Evolutionary conservation across 371 early-diverging fungal species (phyloP).

Genomic region (Apophysomyces ossiformis): DNA sequence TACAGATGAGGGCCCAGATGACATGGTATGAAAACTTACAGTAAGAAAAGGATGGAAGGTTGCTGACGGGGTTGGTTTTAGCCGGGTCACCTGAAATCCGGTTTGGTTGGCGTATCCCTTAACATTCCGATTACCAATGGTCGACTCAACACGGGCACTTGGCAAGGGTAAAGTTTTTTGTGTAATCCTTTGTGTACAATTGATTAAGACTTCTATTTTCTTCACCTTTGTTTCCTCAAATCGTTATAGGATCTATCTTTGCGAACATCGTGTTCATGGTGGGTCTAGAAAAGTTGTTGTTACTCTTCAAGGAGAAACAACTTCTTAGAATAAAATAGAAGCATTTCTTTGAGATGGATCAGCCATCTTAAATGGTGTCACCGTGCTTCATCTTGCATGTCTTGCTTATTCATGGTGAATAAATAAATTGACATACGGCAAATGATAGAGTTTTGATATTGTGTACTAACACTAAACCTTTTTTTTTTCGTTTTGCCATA

Average conservation of each 20-base stretch:
- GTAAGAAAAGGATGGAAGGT: constrained; percentile 1
- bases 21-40: constrained; percentile 43
- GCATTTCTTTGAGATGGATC: too few relatives aligned
- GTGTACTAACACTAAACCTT: not conserved
- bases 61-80: constrained; percentile 31
- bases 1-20: constrained; percentile 72
- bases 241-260: constrained; percentile 65
- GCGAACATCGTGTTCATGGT: constrained; percentile 76
- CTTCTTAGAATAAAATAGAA: too few relatives aligned
- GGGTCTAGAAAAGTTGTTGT: constrained; percentile 70
- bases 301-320: constrained; percentile 73
- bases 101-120: constrained; percentile 83
- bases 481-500: not conserved
- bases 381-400: too few relatives aligned
- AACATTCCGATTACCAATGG: constrained; percentile 89
- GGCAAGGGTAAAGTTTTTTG: constrained; percentile 79
- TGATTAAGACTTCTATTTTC: constrained; percentile 15
- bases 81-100: constrained; percentile 90
- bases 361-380: too few relatives aligned
- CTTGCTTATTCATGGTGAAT: too few relatives aligned
- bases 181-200: constrained; percentile 15
- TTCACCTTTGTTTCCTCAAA: too few relatives aligned
- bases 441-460: too few relatives aligned
- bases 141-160: constrained; percentile 79
- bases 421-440: too few relatives aligned